Conservation (phyloP, 177 flowering plant species). For the Vitis hybrid region DNA sequence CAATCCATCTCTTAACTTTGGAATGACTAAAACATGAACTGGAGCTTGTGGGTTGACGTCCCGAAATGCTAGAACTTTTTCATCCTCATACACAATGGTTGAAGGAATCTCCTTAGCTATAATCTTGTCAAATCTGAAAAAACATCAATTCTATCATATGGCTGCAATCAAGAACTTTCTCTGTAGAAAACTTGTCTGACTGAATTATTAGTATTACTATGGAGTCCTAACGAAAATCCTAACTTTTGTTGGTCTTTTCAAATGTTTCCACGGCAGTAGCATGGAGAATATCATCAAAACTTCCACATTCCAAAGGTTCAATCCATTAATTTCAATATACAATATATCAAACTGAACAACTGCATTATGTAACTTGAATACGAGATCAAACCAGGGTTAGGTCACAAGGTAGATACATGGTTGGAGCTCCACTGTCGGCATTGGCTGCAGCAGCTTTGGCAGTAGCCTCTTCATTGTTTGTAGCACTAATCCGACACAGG, state of each 20-base stretch:
- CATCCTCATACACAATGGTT: constrained; percentile 82
- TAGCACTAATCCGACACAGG: constrained; percentile 34
- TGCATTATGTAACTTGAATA: background rate
- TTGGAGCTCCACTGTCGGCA: constrained; percentile 76
- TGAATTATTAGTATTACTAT: background rate
- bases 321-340: background rate
- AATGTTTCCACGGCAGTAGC: too few species aligned
- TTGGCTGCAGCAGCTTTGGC: constrained; percentile 64
- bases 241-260: too few species aligned
- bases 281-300: background rate
- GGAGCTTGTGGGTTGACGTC: constrained; percentile 94
- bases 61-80: constrained; percentile 78
- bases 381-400: constrained; percentile 19
- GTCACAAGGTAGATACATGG: constrained; percentile 51
- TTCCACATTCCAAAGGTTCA: too few species aligned
- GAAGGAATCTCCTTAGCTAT: constrained; percentile 90
- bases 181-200: too few species aligned
- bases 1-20: constrained; percentile 80
- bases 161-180: too few species aligned
- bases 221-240: background rate
- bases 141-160: too few species aligned
- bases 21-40: constrained; percentile 82
- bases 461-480: constrained; percentile 70
- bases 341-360: background rate
- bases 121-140: constrained; percentile 85